Conservation (phyloP, 345 rosid genomes). For the Psidium friedrichsthalianum region DNA sequence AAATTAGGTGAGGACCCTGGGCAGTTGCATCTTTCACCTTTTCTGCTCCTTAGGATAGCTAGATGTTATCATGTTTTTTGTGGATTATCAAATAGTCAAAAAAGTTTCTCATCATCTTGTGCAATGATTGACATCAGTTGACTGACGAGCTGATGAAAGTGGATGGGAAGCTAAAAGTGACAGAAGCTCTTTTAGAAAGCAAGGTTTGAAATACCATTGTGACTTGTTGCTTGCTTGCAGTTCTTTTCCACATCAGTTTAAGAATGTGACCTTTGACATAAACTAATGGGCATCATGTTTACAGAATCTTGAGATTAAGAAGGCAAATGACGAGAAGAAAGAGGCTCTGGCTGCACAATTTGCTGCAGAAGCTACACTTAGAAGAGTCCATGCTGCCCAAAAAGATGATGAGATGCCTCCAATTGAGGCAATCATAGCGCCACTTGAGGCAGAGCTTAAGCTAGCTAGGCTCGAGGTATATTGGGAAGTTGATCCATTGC, state of each 20-base stretch:
- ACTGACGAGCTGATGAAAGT: constrained; percentile 27
- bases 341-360: constrained; percentile 38
- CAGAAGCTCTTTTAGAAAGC: constrained; percentile 35
- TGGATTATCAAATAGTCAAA: not conserved
- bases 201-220: constrained; percentile 15
- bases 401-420: constrained; percentile 52
- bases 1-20: not conserved
- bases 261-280: not conserved
- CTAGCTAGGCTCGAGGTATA: constrained; percentile 33
- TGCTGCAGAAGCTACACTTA: constrained; percentile 44
- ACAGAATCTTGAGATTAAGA: constrained; percentile 42
- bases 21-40: not conserved
- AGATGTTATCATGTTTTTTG: not conserved
- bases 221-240: not conserved
- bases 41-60: not conserved
- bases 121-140: constrained; percentile 11
- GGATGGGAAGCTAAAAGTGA: constrained; percentile 31
- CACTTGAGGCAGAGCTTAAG: constrained; percentile 42
- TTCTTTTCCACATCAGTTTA: not conserved
- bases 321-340: constrained; percentile 34
- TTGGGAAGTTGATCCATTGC: not conserved
- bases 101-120: not conserved
- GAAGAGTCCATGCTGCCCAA: constrained; percentile 46
- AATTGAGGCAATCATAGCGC: constrained; percentile 40
- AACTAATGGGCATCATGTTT: not conserved